Conservation (phyloP, 2,329 filamentous ascomycete species). For the Pseudogymnoascus sp. region DNA sequence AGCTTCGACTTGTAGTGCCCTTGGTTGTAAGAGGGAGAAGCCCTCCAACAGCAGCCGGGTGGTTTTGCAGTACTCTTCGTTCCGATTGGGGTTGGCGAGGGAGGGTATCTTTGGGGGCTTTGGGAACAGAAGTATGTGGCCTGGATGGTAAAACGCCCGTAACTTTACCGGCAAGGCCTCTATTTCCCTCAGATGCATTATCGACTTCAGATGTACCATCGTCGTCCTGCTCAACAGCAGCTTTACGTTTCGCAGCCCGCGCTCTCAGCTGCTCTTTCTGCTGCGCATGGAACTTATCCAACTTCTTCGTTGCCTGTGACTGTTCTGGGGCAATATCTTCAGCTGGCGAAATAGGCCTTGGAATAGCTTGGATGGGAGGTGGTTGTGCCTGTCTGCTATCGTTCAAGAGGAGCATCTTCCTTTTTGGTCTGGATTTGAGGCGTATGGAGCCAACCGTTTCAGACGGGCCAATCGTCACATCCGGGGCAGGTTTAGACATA, state of each 20-base stretch:
- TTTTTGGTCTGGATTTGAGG: constrained; percentile 10
- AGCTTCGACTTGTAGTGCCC: background rate
- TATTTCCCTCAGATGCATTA: too few relatives aligned
- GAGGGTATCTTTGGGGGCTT: background rate
- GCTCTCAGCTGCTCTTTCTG: background rate
- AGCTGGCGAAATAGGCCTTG: background rate
- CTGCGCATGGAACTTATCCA: background rate
- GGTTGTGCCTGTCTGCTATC: background rate
- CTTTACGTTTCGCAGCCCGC: background rate
- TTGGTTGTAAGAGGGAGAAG: background rate
- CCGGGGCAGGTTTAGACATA: too few relatives aligned
- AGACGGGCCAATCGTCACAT: background rate
- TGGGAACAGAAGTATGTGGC: background rate
- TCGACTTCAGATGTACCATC: background rate
- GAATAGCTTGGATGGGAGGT: background rate
- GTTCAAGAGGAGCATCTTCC: constrained; percentile 4
- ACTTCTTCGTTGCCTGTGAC: constrained; percentile 8
- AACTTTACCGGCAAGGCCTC: background rate
- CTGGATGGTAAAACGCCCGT: background rate
- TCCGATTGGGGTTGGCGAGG: background rate
- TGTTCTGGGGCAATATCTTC: background rate
- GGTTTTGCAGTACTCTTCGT: background rate
- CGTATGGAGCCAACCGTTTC: constrained; percentile 2
- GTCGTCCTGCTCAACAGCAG: background rate
- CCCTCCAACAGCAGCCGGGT: background rate